phyloP scores from a whole-genome alignment of 2,329 filamentous ascomycete species.

The Penicillium italicum region DNA sequence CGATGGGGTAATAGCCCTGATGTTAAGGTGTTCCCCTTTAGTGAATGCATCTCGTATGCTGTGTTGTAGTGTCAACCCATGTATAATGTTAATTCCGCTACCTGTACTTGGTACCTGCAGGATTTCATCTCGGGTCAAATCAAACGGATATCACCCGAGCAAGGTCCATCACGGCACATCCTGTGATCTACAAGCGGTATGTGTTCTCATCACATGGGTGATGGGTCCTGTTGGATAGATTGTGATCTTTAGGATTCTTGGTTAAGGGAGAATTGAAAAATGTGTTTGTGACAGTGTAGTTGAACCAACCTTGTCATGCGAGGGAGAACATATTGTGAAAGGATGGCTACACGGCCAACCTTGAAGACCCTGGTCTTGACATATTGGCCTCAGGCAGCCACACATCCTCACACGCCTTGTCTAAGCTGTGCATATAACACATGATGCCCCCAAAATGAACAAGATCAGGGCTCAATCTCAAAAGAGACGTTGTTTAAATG shows the following conservation, averaged over 20 bases:
- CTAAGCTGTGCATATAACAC: background rate
- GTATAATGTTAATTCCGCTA: background rate
- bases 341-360: too few relatives aligned
- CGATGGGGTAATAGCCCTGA: background rate
- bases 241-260: background rate
- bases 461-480: background rate
- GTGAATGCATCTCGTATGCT: background rate
- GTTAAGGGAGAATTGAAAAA: too few relatives aligned
- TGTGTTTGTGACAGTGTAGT: background rate
- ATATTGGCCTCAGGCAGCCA: background rate
- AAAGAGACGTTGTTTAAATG: background rate
- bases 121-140: background rate
- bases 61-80: background rate
- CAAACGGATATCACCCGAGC: background rate
- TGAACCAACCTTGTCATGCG: background rate
- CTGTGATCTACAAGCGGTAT: background rate
- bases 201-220: background rate
- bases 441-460: background rate
- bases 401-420: background rate
- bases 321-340: background rate
- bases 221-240: background rate
- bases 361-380: too few relatives aligned
- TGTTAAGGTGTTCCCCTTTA: background rate
- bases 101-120: background rate
- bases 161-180: background rate